Percentiles rank a stretch among this genome's conserved stretches.
phyloP scores from a whole-genome alignment of 352 stramenopile species.

The Pythium periplocum region DNA sequence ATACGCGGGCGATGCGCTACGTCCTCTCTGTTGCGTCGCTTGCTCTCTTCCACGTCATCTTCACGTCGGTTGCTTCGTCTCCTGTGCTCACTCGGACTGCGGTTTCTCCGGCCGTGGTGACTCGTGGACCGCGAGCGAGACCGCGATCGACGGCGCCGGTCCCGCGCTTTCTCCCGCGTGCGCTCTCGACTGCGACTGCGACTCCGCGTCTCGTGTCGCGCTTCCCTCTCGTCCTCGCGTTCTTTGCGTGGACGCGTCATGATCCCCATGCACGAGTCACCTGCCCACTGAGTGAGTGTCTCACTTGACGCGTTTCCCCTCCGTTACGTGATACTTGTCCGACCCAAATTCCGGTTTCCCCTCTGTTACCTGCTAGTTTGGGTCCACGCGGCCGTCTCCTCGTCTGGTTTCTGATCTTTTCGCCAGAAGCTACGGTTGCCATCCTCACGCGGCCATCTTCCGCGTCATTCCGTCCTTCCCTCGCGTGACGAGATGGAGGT shows the following conservation, averaged over 20 bases:
- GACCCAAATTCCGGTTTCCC: too few species aligned
- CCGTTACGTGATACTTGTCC: too few species aligned
- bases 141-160: conserved; percentile 11
- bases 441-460: too few species aligned
- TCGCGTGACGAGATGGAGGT: conserved; percentile 16
- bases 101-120: conserved; percentile 1
- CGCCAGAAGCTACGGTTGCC: too few species aligned
- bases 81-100: not conserved
- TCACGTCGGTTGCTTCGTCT: conserved; percentile 2
- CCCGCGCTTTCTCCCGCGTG: conserved; percentile 2
- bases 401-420: too few species aligned
- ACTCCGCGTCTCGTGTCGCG: conserved; percentile 1
- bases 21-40: conserved; percentile 3
- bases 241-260: not conserved
- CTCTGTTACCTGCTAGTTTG: too few species aligned
- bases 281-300: too few species aligned
- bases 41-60: conserved; percentile 2
- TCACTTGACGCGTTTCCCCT: too few species aligned
- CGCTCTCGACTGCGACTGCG: conserved; percentile 8
- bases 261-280: too few species aligned
- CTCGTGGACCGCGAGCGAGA: conserved; percentile 9
- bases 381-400: too few species aligned
- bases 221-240: not conserved
- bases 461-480: too few species aligned
- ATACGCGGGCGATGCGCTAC: conserved; percentile 7